phyloP scores from a whole-genome alignment of 495 filamentous ascomycete species.

The Podospora fimiseda region DNA sequence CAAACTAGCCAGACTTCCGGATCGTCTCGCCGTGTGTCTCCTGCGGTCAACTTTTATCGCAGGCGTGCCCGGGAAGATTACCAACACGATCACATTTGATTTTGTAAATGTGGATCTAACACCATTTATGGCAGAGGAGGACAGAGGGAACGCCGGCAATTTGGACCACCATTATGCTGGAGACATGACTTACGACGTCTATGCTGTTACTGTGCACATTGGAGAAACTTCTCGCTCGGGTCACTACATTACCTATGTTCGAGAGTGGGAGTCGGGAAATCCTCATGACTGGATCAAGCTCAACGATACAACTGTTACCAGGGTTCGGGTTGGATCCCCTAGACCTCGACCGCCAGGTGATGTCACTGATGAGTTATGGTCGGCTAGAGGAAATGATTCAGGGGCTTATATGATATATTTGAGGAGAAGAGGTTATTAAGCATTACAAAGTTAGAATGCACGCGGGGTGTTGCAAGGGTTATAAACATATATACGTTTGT shows the following conservation, averaged over 20 bases:
- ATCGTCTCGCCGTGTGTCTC: too few relatives aligned
- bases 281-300: constrained; percentile 28
- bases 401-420: constrained; percentile 29
- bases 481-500: too few relatives aligned
- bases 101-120: constrained; percentile 30
- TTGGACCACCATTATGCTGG: constrained; percentile 18
- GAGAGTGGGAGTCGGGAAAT: constrained; percentile 23
- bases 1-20: too few relatives aligned
- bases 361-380: constrained; percentile 19
- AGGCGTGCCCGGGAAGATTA: too few relatives aligned
- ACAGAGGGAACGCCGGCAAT: constrained; percentile 11
- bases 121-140: constrained; percentile 19
- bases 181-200: constrained; percentile 37
- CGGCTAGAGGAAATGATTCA: constrained; percentile 8
- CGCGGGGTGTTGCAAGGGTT: too few relatives aligned
- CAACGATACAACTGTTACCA: constrained; percentile 25
- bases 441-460: too few relatives aligned
- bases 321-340: constrained; percentile 22
- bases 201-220: constrained; percentile 38
- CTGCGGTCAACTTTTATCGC: too few relatives aligned
- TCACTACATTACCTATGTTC: constrained; percentile 40
- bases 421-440: constrained; percentile 17
- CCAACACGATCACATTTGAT: too few relatives aligned
- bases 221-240: constrained; percentile 25
- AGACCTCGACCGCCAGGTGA: background rate